Evolutionary conservation across 768 basidiomycete species (phyloP).

Genomic region (Crassisporium funariophilum): DNA sequence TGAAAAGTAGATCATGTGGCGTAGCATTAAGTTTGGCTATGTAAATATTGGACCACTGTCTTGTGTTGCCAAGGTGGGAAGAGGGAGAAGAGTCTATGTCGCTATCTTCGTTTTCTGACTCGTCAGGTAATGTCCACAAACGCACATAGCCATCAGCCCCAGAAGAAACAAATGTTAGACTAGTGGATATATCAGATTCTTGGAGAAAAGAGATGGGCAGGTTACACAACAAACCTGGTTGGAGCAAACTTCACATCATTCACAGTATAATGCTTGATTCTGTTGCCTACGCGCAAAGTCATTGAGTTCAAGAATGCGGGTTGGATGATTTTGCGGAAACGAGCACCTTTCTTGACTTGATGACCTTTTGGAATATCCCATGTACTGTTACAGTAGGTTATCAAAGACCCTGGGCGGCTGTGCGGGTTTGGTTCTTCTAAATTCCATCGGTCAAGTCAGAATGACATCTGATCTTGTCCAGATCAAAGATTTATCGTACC

Average conservation of each 20-base stretch:
- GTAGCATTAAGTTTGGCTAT: constrained; percentile 26
- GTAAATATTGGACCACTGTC: constrained; percentile 12
- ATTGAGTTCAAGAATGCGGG: background rate
- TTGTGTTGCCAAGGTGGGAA: background rate
- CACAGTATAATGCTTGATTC: constrained; percentile 52
- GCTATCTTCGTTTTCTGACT: constrained; percentile 10
- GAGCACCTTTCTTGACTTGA: constrained; percentile 3
- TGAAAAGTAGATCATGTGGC: constrained; percentile 49
- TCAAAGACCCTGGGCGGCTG: constrained; percentile 49
- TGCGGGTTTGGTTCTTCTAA: constrained; percentile 42
- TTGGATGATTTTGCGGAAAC: constrained; percentile 7
- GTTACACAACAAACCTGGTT: constrained; percentile 33
- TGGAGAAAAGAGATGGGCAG: constrained; percentile 10
- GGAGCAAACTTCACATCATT: constrained; percentile 60
- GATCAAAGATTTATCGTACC: constrained; percentile 22
- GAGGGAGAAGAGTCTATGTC: background rate
- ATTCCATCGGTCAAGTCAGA: background rate
- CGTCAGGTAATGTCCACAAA: constrained; percentile 40
- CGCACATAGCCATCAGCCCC: constrained; percentile 47
- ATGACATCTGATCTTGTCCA: constrained; percentile 1
- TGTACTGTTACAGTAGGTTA: constrained; percentile 38
- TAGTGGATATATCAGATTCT: constrained; percentile 26
- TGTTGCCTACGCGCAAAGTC: constrained; percentile 10
- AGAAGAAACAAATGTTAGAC: constrained; percentile 43
- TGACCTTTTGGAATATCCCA: constrained; percentile 16